Percentiles rank a stretch among this genome's conserved stretches.
These are phyloP conservation scores for Botrytis deweyae DNA, from an alignment of 2,329 filamentous ascomycete species.

Conservation along the genomic window DNA sequence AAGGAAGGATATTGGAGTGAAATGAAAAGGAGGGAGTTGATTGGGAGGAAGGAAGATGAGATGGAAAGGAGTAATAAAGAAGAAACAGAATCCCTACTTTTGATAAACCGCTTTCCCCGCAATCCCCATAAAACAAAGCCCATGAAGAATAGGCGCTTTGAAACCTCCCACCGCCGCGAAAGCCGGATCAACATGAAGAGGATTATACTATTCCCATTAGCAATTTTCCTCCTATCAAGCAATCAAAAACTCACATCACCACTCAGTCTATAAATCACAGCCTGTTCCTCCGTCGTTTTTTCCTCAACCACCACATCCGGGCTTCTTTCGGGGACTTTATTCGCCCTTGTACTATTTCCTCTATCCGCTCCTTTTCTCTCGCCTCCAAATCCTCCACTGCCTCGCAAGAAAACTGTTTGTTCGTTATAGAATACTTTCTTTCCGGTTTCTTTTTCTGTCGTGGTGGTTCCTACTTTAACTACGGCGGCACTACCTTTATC, in stretches of 20 bases:
- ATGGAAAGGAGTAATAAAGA: background rate
- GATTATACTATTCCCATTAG: conserved; percentile 42
- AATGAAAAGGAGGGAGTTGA: background rate
- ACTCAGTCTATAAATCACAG: conserved; percentile 86
- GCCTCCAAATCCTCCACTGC: conserved; percentile 87
- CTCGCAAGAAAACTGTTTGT: conserved; percentile 86
- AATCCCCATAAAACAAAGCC: conserved; percentile 93
- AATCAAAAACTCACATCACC: conserved; percentile 70
- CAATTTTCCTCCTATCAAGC: too few relatives aligned
- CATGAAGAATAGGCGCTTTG: conserved; percentile 90
- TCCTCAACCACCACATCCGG: conserved; percentile 84
- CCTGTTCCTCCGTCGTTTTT: conserved; percentile 85
- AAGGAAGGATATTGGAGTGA: too few relatives aligned
- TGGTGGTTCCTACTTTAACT: conserved; percentile 76
- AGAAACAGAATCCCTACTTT: conserved; percentile 48
- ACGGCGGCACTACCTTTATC: conserved; percentile 93
- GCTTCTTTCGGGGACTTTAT: conserved; percentile 72
- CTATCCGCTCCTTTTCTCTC: conserved; percentile 73
- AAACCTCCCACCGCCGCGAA: conserved; percentile 97
- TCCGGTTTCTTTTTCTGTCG: conserved; percentile 78
- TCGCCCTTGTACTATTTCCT: conserved; percentile 74
- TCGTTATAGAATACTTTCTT: conserved; percentile 98
- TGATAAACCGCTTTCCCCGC: conserved; percentile 87
- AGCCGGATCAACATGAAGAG: conserved; percentile 89
- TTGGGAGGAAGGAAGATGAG: background rate